Evolutionary conservation across 495 filamentous ascomycete species (phyloP).

Genomic region (Astrothelium subdiscretum): DNA sequence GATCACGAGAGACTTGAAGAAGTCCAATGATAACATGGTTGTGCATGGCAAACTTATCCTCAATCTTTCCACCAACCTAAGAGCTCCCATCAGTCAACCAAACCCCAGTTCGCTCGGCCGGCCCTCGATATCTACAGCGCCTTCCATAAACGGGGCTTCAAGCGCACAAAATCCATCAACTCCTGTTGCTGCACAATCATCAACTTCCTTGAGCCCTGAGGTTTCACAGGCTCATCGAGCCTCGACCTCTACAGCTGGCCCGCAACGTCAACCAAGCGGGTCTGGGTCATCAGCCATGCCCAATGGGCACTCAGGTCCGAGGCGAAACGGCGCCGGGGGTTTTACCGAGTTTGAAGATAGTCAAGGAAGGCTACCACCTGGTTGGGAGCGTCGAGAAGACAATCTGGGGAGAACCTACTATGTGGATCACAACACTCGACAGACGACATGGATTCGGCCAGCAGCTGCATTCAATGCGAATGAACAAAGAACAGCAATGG

Average conservation of each 20-base stretch:
- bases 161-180: conserved; percentile 15
- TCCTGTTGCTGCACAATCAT: conserved; percentile 19
- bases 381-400: conserved; percentile 94
- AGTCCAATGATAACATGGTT: conserved; percentile 94
- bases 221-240: conserved; percentile 15
- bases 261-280: conserved; percentile 18
- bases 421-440: conserved; percentile 94
- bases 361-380: conserved; percentile 80
- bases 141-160: conserved; percentile 21
- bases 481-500: conserved; percentile 64
- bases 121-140: conserved; percentile 24
- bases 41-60: conserved; percentile 97
- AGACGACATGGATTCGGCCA: conserved; percentile 90
- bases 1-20: conserved; percentile 97
- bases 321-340: conserved; percentile 26
- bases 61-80: conserved; percentile 83
- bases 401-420: conserved; percentile 97
- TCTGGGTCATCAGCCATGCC: conserved; percentile 12
- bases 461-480: conserved; percentile 68
- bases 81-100: conserved; percentile 34
- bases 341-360: conserved; percentile 92
- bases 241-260: conserved; percentile 8
- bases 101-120: conserved; percentile 11
- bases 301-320: conserved; percentile 1
- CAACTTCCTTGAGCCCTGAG: conserved; percentile 23